phyloP scores from a whole-genome alignment of 2,329 filamentous ascomycete genomes.

The Exophiala alcalophila region DNA sequence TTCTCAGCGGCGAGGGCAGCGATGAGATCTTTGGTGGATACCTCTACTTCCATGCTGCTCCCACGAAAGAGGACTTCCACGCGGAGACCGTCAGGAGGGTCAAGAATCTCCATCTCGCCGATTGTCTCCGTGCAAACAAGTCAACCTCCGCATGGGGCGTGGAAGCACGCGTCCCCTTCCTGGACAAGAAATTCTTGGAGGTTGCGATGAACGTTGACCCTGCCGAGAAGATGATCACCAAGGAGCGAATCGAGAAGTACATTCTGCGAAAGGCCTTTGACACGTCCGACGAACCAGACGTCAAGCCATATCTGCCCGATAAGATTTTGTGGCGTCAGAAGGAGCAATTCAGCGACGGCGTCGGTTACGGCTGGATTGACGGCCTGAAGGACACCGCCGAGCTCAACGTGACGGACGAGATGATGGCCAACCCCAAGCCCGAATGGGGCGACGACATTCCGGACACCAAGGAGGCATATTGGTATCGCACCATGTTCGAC shows the following conservation, averaged over 20 bases:
- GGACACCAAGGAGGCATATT: slow-evolving; percentile 97
- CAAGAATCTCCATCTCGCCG: slow-evolving; percentile 94
- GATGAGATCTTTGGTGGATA: slow-evolving; percentile 99
- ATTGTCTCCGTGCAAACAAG: slow-evolving; percentile 98
- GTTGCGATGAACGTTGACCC: slow-evolving; percentile 91
- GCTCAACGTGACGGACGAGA: slow-evolving; percentile 85
- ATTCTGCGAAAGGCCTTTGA: slow-evolving; percentile 97
- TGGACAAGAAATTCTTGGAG: slow-evolving; percentile 97
- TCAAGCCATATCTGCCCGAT: slow-evolving; percentile 84
- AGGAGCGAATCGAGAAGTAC: slow-evolving; percentile 91
- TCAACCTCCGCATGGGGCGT: slow-evolving; percentile 97
- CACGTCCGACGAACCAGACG: slow-evolving; percentile 77
- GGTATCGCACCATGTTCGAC: slow-evolving; percentile 98
- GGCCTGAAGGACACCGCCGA: slow-evolving; percentile 93
- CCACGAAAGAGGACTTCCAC: slow-evolving; percentile 89
- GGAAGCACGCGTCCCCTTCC: slow-evolving; percentile 94
- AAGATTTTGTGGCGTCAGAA: slow-evolving; percentile 98
- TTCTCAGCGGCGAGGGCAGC: slow-evolving; percentile 90
- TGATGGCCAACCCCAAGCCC: slow-evolving; percentile 96
- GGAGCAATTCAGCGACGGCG: slow-evolving; percentile 98
- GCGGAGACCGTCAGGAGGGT: slow-evolving; percentile 89
- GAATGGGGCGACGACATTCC: slow-evolving; percentile 93
- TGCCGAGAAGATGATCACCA: slow-evolving; percentile 90
- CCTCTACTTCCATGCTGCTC: slow-evolving; percentile 95
- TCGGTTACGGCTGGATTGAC: slow-evolving; percentile 99